Base-by-base conservation (phyloP, 164 flowering plant species). In the Tetrastigma voinierianum region DNA sequence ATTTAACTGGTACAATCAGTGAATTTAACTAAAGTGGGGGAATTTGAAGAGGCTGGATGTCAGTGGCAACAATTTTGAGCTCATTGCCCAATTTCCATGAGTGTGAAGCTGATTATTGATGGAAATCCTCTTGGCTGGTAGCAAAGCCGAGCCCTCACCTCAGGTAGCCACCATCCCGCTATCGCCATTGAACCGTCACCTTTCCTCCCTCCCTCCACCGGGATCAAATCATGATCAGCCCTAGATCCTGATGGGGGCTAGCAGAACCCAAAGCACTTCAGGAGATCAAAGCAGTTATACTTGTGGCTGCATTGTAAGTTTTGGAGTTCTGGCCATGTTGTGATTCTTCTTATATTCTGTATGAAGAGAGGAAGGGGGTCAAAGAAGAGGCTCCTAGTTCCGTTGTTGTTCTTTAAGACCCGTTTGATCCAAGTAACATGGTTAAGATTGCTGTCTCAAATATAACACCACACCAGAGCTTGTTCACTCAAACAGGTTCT, bases 61-160 rank as follows among this genome's bases (percentile, higher is more conserved):
- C 48, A 79, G 79, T 63, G 69, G 64, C 16, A 91, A 88, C 73
- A 82, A 85, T 72, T 40, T 91, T 52, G 62, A 64, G 24, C 93
- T 90, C 97, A 51, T 51, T 90, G 46, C 97, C 97, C 2, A 57
- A 71, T 64, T 88, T 91, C 45, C 66, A 44, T 52, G 66, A 51
- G 71, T 54, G 87, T 85, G 62, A 78, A 67, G 68, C 48, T 91
- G 13, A 20, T 77, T 5, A 61, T 21, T 20, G 81, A 74, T 52
- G 84, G 90, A 48, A 91, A 90, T 72, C 80, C 88, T 44, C 68
- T 57, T 89, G 12, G 53, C 1, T 49, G 53, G 51, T 61, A 63
- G 61, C 45, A 59, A 43, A 52, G 46, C 78, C 25, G 20, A 2
- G 2, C 13, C 44, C 81, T 55, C 74, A 80, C 10, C 20, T 71